These are phyloP conservation scores for Pestalotiopsis fici DNA, from an alignment of 2,329 filamentous ascomycete species.

Conservation along the genomic window DNA sequence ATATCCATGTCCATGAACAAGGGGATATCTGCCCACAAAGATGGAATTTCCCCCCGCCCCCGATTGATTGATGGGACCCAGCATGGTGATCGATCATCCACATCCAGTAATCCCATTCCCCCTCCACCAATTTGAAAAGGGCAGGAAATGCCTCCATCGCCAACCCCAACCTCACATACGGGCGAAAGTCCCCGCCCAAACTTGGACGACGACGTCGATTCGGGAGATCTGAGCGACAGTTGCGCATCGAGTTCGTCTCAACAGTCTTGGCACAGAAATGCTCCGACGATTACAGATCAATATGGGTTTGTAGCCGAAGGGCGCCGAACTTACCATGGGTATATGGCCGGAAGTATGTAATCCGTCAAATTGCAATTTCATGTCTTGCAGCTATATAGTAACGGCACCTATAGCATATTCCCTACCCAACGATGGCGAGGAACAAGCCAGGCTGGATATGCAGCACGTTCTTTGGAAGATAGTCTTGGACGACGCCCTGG, in stretches of 20 bases:
- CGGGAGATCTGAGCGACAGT: background rate
- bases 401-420: background rate
- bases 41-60: background rate
- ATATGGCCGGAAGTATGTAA: background rate
- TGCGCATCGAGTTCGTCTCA: background rate
- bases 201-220: background rate
- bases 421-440: background rate
- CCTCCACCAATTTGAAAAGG: no score
- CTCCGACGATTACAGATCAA: background rate
- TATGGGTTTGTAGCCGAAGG: background rate
- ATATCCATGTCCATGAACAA: background rate
- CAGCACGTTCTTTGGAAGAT: background rate
- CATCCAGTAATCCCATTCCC: background rate
- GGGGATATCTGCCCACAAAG: background rate
- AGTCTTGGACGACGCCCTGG: background rate
- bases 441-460: slow-evolving; percentile 1
- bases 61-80: background rate
- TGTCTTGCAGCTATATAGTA: background rate
- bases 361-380: background rate
- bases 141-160: background rate
- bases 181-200: background rate
- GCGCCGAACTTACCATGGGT: background rate
- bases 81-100: background rate
- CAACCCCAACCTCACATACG: background rate
- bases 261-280: background rate